Evolutionary conservation across 768 basidiomycete genomes (phyloP).

Genomic region (Scleroderma citrinum): DNA sequence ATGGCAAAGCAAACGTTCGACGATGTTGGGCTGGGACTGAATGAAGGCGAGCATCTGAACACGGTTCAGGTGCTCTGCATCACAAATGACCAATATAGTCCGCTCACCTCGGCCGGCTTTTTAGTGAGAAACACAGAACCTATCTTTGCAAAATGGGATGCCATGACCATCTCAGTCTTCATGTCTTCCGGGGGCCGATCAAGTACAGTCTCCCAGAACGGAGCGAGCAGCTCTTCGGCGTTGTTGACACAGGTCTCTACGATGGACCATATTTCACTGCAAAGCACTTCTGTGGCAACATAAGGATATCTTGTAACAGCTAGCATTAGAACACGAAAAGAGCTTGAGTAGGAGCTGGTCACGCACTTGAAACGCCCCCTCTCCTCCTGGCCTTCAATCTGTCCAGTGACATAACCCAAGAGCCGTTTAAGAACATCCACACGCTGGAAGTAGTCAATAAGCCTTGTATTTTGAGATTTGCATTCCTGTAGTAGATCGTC

Average conservation of each 20-base stretch:
- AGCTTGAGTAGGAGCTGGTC: background rate
- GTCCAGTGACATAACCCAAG: conserved; percentile 80
- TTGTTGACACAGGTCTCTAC: conserved; percentile 81
- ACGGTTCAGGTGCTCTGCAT: conserved; percentile 10
- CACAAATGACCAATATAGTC: conserved; percentile 11
- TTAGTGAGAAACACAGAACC: conserved; percentile 84
- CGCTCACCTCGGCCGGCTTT: conserved; percentile 80
- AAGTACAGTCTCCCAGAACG: conserved; percentile 90
- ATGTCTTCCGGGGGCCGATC: conserved; percentile 80
- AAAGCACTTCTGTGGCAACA: conserved; percentile 90
- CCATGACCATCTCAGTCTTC: conserved; percentile 81
- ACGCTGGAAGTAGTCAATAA: conserved; percentile 83
- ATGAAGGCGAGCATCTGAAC: conserved; percentile 90
- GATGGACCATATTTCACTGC: conserved; percentile 93
- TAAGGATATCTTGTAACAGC: conserved; percentile 69
- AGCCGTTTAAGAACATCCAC: conserved; percentile 76
- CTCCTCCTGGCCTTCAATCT: conserved; percentile 79
- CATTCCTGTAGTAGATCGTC: conserved; percentile 92
- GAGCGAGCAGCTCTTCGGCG: conserved; percentile 63
- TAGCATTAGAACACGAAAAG: conserved; percentile 2
- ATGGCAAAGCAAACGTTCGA: conserved; percentile 77
- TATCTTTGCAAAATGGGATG: conserved; percentile 92
- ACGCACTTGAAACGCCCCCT: conserved; percentile 78
- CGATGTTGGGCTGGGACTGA: conserved; percentile 70
- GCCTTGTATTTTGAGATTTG: conserved; percentile 87